These are phyloP conservation scores for Penicillium sp. DNA, from an alignment of 2,329 filamentous ascomycete genomes.

Conservation along the genomic window DNA sequence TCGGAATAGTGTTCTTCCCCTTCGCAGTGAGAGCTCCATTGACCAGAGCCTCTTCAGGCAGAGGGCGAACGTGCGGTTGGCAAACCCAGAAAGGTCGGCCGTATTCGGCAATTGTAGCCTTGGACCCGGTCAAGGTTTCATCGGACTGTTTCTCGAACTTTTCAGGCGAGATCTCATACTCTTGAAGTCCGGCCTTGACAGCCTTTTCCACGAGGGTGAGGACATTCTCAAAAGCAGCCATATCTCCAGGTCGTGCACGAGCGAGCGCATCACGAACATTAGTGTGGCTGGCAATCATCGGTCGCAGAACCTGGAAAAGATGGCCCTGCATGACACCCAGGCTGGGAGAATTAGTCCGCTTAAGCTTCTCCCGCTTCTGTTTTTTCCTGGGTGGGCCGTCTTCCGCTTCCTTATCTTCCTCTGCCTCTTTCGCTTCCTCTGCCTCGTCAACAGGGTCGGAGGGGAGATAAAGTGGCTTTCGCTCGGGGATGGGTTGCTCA, in stretches of 20 bases:
- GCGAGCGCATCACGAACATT: conserved; percentile 86
- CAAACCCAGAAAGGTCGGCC: conserved; percentile 87
- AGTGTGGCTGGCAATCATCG: conserved; percentile 78
- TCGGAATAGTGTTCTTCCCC: conserved; percentile 58
- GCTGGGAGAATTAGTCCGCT: conserved; percentile 63
- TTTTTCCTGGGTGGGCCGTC: conserved; percentile 55
- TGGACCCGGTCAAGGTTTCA: conserved; percentile 48
- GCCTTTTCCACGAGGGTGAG: conserved; percentile 74
- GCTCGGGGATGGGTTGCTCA: conserved; percentile 63
- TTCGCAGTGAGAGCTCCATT: conserved; percentile 76
- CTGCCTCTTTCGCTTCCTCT: conserved; percentile 24
- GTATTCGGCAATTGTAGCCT: conserved; percentile 70
- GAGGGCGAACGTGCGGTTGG: conserved; percentile 81
- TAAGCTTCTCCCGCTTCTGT: conserved; percentile 50
- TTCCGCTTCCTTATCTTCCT: conserved; percentile 46
- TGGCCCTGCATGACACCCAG: conserved; percentile 84
- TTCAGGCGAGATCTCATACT: conserved; percentile 58
- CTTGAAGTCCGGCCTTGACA: conserved; percentile 71
- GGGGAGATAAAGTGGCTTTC: conserved; percentile 74
- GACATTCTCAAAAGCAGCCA: conserved; percentile 76
- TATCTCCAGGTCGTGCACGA: conserved; percentile 67
- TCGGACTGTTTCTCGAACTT: conserved; percentile 41
- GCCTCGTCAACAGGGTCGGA: conserved; percentile 47
- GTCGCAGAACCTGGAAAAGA: conserved; percentile 85
- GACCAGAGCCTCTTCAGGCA: conserved; percentile 84